phyloP scores from a whole-genome alignment of 768 basidiomycete genomes.

The Sutorius australiensis region DNA sequence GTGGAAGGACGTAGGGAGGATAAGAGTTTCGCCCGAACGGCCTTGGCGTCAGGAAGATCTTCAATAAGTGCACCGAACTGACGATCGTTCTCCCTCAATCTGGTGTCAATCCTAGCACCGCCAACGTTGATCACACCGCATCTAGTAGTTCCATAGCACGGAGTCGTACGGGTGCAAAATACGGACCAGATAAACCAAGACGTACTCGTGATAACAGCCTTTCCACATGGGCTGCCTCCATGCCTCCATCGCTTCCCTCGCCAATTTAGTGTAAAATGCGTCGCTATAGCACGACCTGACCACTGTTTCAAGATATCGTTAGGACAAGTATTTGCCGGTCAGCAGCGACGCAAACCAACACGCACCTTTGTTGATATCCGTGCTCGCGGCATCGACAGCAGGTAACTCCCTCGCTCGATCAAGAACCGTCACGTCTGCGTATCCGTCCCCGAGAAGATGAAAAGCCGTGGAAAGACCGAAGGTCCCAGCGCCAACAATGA shows the following conservation, averaged over 20 bases:
- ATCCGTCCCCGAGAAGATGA: conserved; percentile 69
- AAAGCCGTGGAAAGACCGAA: conserved; percentile 87
- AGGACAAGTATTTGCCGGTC: background rate
- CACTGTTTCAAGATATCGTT: conserved; percentile 39
- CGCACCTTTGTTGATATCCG: conserved; percentile 43
- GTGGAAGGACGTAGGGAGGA: conserved; percentile 4
- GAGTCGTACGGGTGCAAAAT: background rate
- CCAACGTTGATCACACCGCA: conserved; percentile 28
- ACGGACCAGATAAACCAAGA: conserved; percentile 5
- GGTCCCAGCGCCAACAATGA: conserved; percentile 79
- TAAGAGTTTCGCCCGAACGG: conserved; percentile 18
- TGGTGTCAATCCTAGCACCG: conserved; percentile 41
- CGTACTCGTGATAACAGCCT: conserved; percentile 82
- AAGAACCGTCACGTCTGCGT: conserved; percentile 65
- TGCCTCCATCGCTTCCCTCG: conserved; percentile 67
- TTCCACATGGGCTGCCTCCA: conserved; percentile 75
- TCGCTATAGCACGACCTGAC: conserved; percentile 74
- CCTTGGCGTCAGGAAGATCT: conserved; percentile 13
- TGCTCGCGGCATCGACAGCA: conserved; percentile 76
- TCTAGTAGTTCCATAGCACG: conserved; percentile 6
- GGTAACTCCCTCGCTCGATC: conserved; percentile 70
- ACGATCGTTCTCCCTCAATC: conserved; percentile 61
- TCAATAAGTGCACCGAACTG: conserved; percentile 51
- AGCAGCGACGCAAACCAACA: background rate
- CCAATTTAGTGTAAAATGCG: conserved; percentile 62